phyloP scores from a whole-genome alignment of 108 stramenopile genomes.

The Skeletonema potamos region DNA sequence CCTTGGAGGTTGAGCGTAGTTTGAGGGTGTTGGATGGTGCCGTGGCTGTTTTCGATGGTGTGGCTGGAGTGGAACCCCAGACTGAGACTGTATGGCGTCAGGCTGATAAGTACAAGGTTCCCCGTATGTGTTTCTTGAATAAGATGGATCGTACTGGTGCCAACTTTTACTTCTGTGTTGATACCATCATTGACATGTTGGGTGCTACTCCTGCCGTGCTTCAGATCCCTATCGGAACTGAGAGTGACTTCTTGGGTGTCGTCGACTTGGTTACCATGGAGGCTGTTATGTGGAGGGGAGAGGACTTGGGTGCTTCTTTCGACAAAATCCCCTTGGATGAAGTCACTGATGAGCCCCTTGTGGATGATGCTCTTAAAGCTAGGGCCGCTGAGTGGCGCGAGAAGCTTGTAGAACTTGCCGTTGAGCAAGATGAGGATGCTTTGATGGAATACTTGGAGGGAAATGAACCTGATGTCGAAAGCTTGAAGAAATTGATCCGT shows the following conservation, averaged over 20 bases:
- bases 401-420: slow-evolving; percentile 81
- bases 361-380: slow-evolving; percentile 86
- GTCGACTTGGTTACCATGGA: slow-evolving; percentile 97
- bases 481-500: slow-evolving; percentile 88
- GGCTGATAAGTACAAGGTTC: slow-evolving; percentile 96
- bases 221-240: slow-evolving; percentile 94
- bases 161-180: slow-evolving; percentile 94
- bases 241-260: slow-evolving; percentile 93
- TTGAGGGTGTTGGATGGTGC: slow-evolving; percentile 98
- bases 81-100: slow-evolving; percentile 99
- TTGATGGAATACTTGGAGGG: slow-evolving; percentile 91
- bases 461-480: slow-evolving; percentile 74
- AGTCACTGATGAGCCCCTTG: slow-evolving; percentile 82
- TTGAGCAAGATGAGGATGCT: slow-evolving; percentile 92
- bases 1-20: slow-evolving; percentile 96
- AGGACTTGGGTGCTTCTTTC: slow-evolving; percentile 96
- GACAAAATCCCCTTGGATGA: slow-evolving; percentile 88
- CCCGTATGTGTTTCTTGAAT: slow-evolving; percentile 98
- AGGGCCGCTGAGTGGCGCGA: slow-evolving; percentile 85
- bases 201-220: slow-evolving; percentile 92
- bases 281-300: slow-evolving; percentile 94
- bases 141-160: slow-evolving; percentile 99
- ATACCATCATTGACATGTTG: slow-evolving; percentile 91
- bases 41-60: slow-evolving; percentile 98
- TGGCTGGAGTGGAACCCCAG: slow-evolving; percentile 99